Evolutionary conservation across 164 flowering plant species (phyloP).

Genomic region (Kingdonia uniflora): DNA sequence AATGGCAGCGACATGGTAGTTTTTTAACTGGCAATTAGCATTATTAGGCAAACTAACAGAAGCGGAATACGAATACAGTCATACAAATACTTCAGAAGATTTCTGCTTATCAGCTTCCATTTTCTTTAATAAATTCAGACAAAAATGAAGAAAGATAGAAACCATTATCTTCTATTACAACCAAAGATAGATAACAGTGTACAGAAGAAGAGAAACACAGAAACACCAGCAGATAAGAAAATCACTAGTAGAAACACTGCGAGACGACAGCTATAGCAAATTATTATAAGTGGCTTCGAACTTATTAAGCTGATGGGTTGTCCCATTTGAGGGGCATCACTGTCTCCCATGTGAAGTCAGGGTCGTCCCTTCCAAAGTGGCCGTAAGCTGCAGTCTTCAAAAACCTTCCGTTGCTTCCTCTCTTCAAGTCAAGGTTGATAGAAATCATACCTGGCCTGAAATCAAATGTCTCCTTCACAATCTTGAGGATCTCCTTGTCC

Average conservation of each 20-base stretch:
- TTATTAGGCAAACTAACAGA: too few species aligned
- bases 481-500: constrained; percentile 39
- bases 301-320: constrained; percentile 22
- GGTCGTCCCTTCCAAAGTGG: constrained; percentile 50
- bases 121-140: too few species aligned
- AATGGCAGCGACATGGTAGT: too few species aligned
- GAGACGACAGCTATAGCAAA: too few species aligned
- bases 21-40: too few species aligned
- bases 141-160: neutral
- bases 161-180: neutral
- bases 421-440: constrained; percentile 39
- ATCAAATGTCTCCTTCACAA: constrained; percentile 49
- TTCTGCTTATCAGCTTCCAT: too few species aligned
- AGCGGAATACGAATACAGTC: too few species aligned
- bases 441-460: constrained; percentile 56
- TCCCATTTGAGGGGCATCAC: constrained; percentile 51
- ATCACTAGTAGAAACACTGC: too few species aligned
- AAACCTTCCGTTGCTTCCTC: constrained; percentile 43
- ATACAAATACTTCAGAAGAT: too few species aligned
- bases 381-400: constrained; percentile 65
- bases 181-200: constrained; percentile 1
- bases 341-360: constrained; percentile 57
- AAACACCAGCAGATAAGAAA: too few species aligned
- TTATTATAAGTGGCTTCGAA: too few species aligned
- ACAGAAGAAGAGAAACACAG: neutral